These are phyloP conservation scores for Saccharomyces paradoxus DNA, from an alignment of 805 yeast species.

Conservation along the genomic window DNA sequence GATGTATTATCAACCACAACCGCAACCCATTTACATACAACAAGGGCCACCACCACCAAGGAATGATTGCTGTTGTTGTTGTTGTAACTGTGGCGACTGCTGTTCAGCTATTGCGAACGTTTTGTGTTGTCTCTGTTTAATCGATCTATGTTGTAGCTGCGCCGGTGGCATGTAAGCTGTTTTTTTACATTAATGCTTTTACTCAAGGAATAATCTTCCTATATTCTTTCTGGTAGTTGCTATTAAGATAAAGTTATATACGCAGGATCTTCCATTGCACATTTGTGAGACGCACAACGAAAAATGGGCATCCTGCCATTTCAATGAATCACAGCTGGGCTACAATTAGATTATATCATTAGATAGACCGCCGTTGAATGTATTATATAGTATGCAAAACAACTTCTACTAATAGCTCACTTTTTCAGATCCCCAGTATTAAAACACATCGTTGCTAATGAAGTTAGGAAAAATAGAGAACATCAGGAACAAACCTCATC, in stretches of 20 bases:
- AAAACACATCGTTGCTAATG: neutral
- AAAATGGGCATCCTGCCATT: neutral
- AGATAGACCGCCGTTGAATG: neutral
- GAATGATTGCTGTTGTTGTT: conserved; percentile 4
- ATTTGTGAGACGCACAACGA: neutral
- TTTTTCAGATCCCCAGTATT: neutral
- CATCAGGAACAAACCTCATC: neutral
- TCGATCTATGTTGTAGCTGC: neutral
- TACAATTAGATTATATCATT: neutral
- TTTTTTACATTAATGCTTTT: neutral
- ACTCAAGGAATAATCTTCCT: neutral
- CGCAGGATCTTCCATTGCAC: neutral
- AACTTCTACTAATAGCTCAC: neutral
- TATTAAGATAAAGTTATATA: neutral
- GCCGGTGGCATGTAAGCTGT: neutral
- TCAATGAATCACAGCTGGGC: neutral
- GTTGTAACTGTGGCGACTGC: neutral
- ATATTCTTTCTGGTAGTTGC: neutral
- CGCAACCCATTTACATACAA: conserved; percentile 9
- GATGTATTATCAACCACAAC: conserved; percentile 8
- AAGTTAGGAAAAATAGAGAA: neutral
- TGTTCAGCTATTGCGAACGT: neutral
- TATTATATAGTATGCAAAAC: neutral
- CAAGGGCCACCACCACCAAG: conserved; percentile 5
- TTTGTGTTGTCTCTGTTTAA: conserved; percentile 4